Percentiles rank a stretch among this genome's conserved stretches.
phyloP scores from a whole-genome alignment of 139 green algal genomes.

The Chlorella vulgaris region DNA sequence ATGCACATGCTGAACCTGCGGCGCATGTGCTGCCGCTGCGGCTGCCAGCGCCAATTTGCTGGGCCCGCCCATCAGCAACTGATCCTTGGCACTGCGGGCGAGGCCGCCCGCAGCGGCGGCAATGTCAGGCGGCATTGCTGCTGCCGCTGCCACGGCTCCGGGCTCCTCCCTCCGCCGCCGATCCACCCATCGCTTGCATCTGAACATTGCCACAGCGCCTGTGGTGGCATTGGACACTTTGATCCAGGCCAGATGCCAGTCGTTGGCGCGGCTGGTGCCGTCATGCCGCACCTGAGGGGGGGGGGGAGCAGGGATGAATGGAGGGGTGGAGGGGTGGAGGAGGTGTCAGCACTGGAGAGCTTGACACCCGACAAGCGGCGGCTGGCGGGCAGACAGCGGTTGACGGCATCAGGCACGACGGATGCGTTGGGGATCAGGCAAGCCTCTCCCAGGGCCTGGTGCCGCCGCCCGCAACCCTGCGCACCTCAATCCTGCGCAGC shows the following conservation, averaged over 20 bases:
- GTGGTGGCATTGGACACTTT: constrained; percentile 23
- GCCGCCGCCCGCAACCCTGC: not conserved
- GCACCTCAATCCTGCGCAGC: constrained; percentile 42
- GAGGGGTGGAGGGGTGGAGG: not conserved
- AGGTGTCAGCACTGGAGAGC: not conserved
- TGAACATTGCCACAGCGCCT: constrained; percentile 31
- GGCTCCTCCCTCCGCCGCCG: constrained; percentile 3
- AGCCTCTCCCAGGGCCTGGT: not conserved
- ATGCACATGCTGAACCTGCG: not conserved
- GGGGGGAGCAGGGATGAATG: too few relatives aligned
- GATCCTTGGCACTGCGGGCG: constrained; percentile 2
- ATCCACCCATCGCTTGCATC: constrained; percentile 22
- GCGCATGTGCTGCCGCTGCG: not conserved
- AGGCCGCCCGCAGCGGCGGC: not conserved
- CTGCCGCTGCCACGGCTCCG: not conserved
- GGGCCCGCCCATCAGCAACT: not conserved
- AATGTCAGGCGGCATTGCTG: not conserved
- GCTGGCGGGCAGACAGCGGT: too few relatives aligned
- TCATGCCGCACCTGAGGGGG: constrained; percentile 22
- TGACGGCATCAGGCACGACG: too few relatives aligned
- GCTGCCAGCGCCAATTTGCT: not conserved
- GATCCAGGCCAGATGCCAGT: constrained; percentile 37
- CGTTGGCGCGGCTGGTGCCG: not conserved
- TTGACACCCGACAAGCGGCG: too few relatives aligned
- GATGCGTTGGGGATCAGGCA: too few relatives aligned